Evolutionary conservation across 176 grass and related monocot genomes (phyloP).

Genomic region (Bonia amplexicaulis): DNA sequence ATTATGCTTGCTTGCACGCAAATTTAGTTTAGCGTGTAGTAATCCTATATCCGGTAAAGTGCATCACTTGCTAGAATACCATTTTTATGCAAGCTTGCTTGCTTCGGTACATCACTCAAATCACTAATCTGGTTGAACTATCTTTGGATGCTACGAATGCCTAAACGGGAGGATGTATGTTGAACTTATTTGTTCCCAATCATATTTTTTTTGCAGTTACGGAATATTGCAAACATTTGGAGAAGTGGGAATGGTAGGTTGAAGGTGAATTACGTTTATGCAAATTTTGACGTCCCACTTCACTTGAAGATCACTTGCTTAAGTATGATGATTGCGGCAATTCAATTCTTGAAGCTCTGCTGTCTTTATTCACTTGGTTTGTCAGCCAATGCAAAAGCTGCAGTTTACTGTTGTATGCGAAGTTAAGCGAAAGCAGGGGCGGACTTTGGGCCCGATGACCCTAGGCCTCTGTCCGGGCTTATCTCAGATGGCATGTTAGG

Average conservation of each 20-base stretch:
- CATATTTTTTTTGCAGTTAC: neutral
- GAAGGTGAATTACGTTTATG: neutral
- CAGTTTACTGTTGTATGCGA: neutral
- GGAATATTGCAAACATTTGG: neutral
- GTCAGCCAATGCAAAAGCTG: neutral
- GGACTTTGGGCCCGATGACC: too few species aligned
- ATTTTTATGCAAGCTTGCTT: neutral
- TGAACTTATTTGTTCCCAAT: neutral
- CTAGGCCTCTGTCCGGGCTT: too few species aligned
- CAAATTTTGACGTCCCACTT: neutral
- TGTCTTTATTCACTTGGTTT: neutral
- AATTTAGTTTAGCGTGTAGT: too few species aligned
- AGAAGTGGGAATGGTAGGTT: neutral
- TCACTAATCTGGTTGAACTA: neutral
- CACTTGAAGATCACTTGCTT: neutral
- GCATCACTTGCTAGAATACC: neutral
- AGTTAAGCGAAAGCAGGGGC: neutral
- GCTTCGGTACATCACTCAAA: neutral
- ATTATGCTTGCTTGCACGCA: too few species aligned
- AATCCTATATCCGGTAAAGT: too few species aligned
- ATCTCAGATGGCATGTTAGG: too few species aligned
- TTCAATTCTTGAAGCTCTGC: neutral
- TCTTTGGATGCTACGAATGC: neutral
- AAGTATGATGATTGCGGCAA: neutral
- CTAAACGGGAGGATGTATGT: neutral